Evolutionary conservation across 352 stramenopile species (phyloP), one percentile per base, ranked within the genome.

Genomic region (Phytophthora sp.): DNA sequence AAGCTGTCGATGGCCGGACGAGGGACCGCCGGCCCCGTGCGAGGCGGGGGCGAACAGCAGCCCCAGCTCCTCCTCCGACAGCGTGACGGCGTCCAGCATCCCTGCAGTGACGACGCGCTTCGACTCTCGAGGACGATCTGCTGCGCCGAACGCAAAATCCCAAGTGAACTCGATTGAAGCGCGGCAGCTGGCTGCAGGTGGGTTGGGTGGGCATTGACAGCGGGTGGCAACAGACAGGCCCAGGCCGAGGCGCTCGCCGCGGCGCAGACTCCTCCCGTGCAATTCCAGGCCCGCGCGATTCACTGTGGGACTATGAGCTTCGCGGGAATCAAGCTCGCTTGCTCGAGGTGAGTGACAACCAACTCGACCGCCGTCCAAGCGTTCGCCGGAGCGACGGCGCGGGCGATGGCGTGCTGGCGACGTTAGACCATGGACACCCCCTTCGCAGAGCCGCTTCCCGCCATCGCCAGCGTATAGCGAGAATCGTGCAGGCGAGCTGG

Each of bases 61-160:
- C 32, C 63, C 38, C 13, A 77, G 58, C 48, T 77, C 68, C 37
- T 77, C 68, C 34, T 77, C 68, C 18, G 64, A 71, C 30, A 77
- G 52, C 23, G 42, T 46, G 3, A 74, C 50, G 49, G 42, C n/a
- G 52, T 65, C 50, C 38, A 77, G 37, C 63, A 68, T 67, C 2
- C 12, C 24, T 20, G 12, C n/a, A 23, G 23, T 31, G 24, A 53
- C 13, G 6, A 51, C 45, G 21, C 28, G 5, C 43, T 17, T 4
- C 37, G 23, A 23, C 39, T 41, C n/a, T 41, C 34, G n/a, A 28
- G n/a, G 37, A 45, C 20, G 48, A 24, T 23, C 15, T 65, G 45
- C 42, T 59, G 34, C 52, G 45, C 61, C 24, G 38, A 50, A 39
- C 31, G 67, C 55, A 62, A 57, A 72, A 72, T 76, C 56, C 44